Evolutionary conservation across 1,284 basidiomycete genomes (phyloP), one percentile per base, ranked within the genome.

Genomic region (Cutaneotrichosporon cyanovorans): DNA sequence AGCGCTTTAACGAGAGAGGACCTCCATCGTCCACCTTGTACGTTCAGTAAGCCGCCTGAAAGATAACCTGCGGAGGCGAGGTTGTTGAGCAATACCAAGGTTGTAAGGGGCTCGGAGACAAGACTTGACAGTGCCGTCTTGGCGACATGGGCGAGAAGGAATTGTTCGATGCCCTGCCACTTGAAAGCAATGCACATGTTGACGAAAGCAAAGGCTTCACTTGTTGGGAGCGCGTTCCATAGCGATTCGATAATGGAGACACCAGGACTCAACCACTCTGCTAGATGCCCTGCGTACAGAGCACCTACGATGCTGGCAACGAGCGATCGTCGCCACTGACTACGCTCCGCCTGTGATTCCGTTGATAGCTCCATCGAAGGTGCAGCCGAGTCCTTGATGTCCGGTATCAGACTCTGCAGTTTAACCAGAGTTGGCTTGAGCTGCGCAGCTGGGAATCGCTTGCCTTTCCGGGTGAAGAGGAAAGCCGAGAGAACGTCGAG

Each of bases 371-470:
- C 35, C 23, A 35, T 41, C 2, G 46, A 40, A 11, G 36, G 34
- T 7, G 46, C 41, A 2, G 42, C 39, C 2, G 42, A 4, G 9
- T 35, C 42, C 36, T 41, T 43, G 31, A 57, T 21, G n/a, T 48
- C 43, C 6, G 58, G 49, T 4, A 59, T 35, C 18, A 61, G 40
- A 5, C 40, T 23, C 41, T 57, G 53, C 1, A 70, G 51, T 41
- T 61, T 64, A 39, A 55, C 42, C 66, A 70, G 67, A 14, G 66
- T 48, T 3, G 65, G 56, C 46, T 58, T 51, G 23, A 73, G 63
- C 2, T 82, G 68, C n/a, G 72, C 51, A 25, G 79, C 69, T 23
- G 68, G 66, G 50, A 58, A 83, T 62, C 37, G 83, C 72, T 42
- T 67, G 19, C 65, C 67, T 45, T 68, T 70, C 18, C 68, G 57